These are phyloP conservation scores for Claviceps africana DNA, from an alignment of 2,329 filamentous ascomycete species.

Conservation along the genomic window DNA sequence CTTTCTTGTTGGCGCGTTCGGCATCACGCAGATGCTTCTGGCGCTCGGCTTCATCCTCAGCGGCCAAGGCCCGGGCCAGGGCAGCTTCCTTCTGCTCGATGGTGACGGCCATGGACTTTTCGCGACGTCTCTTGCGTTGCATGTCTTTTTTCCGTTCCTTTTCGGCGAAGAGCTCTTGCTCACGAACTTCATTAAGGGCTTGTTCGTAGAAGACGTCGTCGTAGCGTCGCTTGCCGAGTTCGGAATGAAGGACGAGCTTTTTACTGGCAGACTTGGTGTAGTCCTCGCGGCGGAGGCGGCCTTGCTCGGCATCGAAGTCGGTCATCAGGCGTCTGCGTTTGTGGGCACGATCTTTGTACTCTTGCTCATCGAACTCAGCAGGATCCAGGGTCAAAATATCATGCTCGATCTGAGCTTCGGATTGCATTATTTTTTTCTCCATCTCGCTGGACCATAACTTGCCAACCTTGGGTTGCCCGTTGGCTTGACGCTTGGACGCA, in stretches of 20 bases:
- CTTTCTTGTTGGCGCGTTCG: slow-evolving; percentile 84
- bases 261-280: slow-evolving; percentile 42
- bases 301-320: slow-evolving; percentile 46
- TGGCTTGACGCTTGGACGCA: slow-evolving; percentile 43
- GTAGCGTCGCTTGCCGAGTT: slow-evolving; percentile 61
- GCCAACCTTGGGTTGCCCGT: slow-evolving; percentile 47
- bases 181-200: slow-evolving; percentile 74
- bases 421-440: slow-evolving; percentile 26
- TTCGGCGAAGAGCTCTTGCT: slow-evolving; percentile 80
- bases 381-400: slow-evolving; percentile 32
- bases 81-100: slow-evolving; percentile 82
- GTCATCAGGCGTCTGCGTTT: slow-evolving; percentile 60
- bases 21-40: slow-evolving; percentile 72
- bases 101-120: slow-evolving; percentile 89
- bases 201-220: slow-evolving; percentile 64
- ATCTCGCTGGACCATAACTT: slow-evolving; percentile 44
- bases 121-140: slow-evolving; percentile 89
- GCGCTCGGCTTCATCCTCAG: slow-evolving; percentile 69
- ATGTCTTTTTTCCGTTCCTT: slow-evolving; percentile 99
- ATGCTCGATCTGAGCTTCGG: slow-evolving; percentile 28
- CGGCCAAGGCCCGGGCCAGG: slow-evolving; percentile 60
- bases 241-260: slow-evolving; percentile 54
- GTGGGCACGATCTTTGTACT: slow-evolving; percentile 40
- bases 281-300: slow-evolving; percentile 47
- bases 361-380: slow-evolving; percentile 27